Evolutionary conservation across 441 rosid species (phyloP), one percentile per base, ranked within the genome.

Genomic region (Croton setiger): DNA sequence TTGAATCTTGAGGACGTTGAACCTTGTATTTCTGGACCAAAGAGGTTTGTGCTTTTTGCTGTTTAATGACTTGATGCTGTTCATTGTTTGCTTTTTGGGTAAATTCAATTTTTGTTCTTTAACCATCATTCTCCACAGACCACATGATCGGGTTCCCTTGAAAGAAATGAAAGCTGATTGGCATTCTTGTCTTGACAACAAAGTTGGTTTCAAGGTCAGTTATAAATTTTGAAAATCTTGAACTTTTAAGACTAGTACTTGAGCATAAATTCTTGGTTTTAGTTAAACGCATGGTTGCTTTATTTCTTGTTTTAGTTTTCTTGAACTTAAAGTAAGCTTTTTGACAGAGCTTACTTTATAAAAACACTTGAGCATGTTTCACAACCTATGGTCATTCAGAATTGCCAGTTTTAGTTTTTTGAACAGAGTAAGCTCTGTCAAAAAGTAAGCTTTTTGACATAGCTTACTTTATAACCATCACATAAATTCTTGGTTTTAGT

Each of bases 21-120:
- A 81, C 98, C 99, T 60, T 92, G 99, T 86, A 73, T 92, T 63
- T 90, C 98, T 48, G 99, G 99, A 73, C 99, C 99, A 43, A 95
- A 95, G 82, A 84, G 98, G 99, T 92, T 61, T 71, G 75, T 27
- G n/a, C 45, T 76, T 73, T 70, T 5, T 63, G 7, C 71, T 39
- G 43, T 21, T 15, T 33, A 45, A 37, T 35, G 18, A 49, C 18
- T 20, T 64, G 18, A 44, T 43, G 43, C 56, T 41, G 7, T n/a
- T n/a, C 31, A 56, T 9, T 58, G 21, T 60, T 41, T 14, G 15
- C 11, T 61, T 41, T 23, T 45, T 27, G 31, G 1, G 31, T 27
- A 27, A 27, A 27, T 27, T 27, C 31, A 27, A 27, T 27, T 27
- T 27, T 2, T 27, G 31, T 27, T 27, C 31, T 39, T 11, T 48